Evolutionary conservation across 2,329 filamentous ascomycete genomes (phyloP).

Genomic region (Tolypocladium cylindrosporum): DNA sequence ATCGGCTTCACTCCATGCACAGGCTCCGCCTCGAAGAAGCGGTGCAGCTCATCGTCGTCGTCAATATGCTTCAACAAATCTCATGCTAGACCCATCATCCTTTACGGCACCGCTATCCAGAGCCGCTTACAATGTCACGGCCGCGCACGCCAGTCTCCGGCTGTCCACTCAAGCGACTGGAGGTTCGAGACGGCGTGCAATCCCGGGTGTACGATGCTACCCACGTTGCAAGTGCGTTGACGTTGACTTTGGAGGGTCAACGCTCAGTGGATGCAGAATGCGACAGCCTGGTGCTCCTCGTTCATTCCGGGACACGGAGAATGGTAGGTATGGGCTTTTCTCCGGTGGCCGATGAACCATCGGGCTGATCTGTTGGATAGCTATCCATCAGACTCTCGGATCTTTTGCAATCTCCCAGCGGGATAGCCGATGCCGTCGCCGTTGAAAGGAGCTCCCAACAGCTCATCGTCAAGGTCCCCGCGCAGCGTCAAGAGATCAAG

Average conservation of each 20-base stretch:
- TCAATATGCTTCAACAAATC: background rate
- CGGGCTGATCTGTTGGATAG: slow-evolving; percentile 7
- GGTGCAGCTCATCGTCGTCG: background rate
- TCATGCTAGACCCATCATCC: background rate
- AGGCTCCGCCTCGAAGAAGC: background rate
- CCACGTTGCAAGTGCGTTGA: slow-evolving; percentile 11
- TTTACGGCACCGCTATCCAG: background rate
- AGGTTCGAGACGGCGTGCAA: slow-evolving; percentile 14
- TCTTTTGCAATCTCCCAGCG: slow-evolving; percentile 7
- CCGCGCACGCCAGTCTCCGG: slow-evolving; percentile 18
- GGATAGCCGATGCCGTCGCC: slow-evolving; percentile 9
- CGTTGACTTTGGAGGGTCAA: slow-evolving; percentile 18
- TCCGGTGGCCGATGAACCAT: background rate
- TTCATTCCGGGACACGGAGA: slow-evolving; percentile 11
- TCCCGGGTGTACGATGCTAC: slow-evolving; percentile 12
- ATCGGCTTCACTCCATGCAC: slow-evolving; percentile 14
- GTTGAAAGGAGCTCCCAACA: slow-evolving; percentile 9
- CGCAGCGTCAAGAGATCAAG: slow-evolving; percentile 13
- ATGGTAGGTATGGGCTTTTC: slow-evolving; percentile 11
- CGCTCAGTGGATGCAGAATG: slow-evolving; percentile 4
- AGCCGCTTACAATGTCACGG: slow-evolving; percentile 10
- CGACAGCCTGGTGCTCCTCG: slow-evolving; percentile 14
- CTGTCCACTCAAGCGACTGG: slow-evolving; percentile 18
- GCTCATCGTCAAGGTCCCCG: slow-evolving; percentile 15
- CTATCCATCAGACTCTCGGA: slow-evolving; percentile 20